Evolutionary conservation across 305 asterid genomes (phyloP), one percentile per base, ranked within the genome.

Genomic region (Striga hermonthica): DNA sequence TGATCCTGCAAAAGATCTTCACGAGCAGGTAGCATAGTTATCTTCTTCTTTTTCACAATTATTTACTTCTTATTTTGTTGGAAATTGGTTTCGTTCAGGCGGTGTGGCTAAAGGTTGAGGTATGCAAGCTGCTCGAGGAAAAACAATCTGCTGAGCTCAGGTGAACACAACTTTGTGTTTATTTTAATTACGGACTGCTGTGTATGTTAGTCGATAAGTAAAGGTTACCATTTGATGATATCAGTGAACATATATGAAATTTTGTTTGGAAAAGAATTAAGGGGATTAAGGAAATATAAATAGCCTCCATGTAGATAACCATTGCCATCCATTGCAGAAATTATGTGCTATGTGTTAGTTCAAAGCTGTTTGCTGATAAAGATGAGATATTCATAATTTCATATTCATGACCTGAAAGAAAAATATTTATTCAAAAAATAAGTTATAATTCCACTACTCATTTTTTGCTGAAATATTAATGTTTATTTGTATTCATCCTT

Each of bases 101-200:
- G 68, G 75, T 79, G 64, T 90, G 97, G 96, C 91, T 94, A 66
- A 90, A 86, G 84, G 91, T 84, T 72, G 95, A 90, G 83, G 68
- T 88, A 76, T 88, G 93, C 87, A 94, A 86, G 76, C 82, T 90
- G 83, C 79, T 91, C n/a, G 96, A 94, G 83, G 95, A 83, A 76
- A 94, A 88, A 78, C 83, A 86, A 73, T 90, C 98, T 54, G 86
- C 95, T 39, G 96, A 88, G 80, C 96, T 94, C 76, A 90, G 97
- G 99, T 90, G 53, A 68, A 57, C 35, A 38, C 71, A 61, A 57
- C 44, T 36, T 39, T 53, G 9, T 57, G 39, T 60, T 58, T 45
- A 28, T 40, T 13, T 60, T n/a, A 34, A 49, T 12, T 6, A 13
- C 34, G 0, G 50, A 1, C 9, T 14, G 28, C 56, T 0, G 10